Conservation (phyloP, 2,329 filamentous ascomycete genomes). For the Claviceps africana region DNA sequence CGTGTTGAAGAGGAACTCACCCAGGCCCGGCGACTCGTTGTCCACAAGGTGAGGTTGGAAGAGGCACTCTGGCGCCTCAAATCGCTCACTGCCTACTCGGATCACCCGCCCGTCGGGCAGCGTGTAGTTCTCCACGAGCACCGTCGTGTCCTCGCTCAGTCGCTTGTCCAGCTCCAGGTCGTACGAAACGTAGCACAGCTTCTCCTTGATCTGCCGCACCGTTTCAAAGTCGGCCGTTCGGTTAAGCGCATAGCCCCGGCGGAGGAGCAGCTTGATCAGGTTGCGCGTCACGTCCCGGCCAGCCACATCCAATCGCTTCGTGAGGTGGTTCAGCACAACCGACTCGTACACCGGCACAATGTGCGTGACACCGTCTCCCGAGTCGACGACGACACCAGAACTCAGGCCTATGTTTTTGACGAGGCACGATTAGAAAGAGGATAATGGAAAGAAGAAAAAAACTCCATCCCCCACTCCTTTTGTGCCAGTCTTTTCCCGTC, state of each 20-base stretch:
- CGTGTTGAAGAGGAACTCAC: constrained; percentile 96
- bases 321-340: constrained; percentile 93
- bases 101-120: constrained; percentile 93
- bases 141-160: constrained; percentile 92
- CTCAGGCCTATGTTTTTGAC: constrained; percentile 47
- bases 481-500: background rate
- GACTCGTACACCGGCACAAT: constrained; percentile 98
- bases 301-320: constrained; percentile 82
- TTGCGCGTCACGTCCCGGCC: constrained; percentile 97
- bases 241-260: constrained; percentile 92
- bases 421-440: too few relatives aligned
- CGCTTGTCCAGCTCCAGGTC: constrained; percentile 93
- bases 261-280: constrained; percentile 83
- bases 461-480: background rate
- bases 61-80: constrained; percentile 93
- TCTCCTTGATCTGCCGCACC: constrained; percentile 98
- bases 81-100: constrained; percentile 88
- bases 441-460: too few relatives aligned
- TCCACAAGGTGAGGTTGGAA: constrained; percentile 98
- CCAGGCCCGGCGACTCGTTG: constrained; percentile 91
- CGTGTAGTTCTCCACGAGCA: constrained; percentile 94
- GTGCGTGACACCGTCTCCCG: constrained; percentile 94
- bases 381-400: constrained; percentile 95
- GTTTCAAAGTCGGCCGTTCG: constrained; percentile 98
- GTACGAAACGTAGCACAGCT: constrained; percentile 98